Percentiles rank a stretch among this genome's conserved stretches.
phyloP scores from a whole-genome alignment of 2,329 filamentous ascomycete species.

The Aureobasidium subglaciale region DNA sequence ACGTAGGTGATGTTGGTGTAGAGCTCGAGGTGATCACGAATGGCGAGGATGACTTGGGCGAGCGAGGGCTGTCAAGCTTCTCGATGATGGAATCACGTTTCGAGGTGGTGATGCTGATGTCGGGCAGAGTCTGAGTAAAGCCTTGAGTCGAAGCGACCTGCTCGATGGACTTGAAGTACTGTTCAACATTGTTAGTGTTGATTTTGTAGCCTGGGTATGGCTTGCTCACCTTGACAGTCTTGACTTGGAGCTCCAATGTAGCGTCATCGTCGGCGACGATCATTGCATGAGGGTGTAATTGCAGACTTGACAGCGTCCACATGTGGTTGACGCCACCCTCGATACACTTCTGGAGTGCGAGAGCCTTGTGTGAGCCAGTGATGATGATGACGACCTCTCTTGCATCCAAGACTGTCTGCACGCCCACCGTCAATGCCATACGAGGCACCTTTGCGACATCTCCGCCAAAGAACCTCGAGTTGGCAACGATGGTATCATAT shows the following conservation, averaged over 20 bases:
- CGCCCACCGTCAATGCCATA: slow-evolving; percentile 78
- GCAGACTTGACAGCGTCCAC: slow-evolving; percentile 79
- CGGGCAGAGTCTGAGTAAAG: slow-evolving; percentile 38
- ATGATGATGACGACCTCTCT: slow-evolving; percentile 78
- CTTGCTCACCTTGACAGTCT: slow-evolving; percentile 32
- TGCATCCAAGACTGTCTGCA: slow-evolving; percentile 73
- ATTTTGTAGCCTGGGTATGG: neutral
- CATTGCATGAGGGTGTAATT: slow-evolving; percentile 74
- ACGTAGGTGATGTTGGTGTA: neutral
- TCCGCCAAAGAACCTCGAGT: slow-evolving; percentile 75
- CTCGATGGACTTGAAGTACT: slow-evolving; percentile 46
- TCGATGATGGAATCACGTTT: slow-evolving; percentile 30
- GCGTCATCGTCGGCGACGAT: slow-evolving; percentile 75
- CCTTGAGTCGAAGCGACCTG: slow-evolving; percentile 38
- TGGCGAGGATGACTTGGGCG: slow-evolving; percentile 14
- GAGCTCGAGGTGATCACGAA: neutral
- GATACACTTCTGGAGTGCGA: slow-evolving; percentile 71
- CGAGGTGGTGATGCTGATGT: slow-evolving; percentile 24
- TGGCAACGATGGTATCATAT: slow-evolving; percentile 79
- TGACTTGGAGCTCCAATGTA: slow-evolving; percentile 42
- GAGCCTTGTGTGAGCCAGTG: slow-evolving; percentile 71
- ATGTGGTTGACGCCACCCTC: slow-evolving; percentile 82
- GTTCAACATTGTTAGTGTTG: slow-evolving; percentile 4
- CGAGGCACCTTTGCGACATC: slow-evolving; percentile 67
- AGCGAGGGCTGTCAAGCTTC: slow-evolving; percentile 28